Percentiles rank a stretch among this genome's conserved stretches.
phyloP scores from a whole-genome alignment of 2,329 filamentous ascomycete genomes.

The Dendrostoma leiphaemia region DNA sequence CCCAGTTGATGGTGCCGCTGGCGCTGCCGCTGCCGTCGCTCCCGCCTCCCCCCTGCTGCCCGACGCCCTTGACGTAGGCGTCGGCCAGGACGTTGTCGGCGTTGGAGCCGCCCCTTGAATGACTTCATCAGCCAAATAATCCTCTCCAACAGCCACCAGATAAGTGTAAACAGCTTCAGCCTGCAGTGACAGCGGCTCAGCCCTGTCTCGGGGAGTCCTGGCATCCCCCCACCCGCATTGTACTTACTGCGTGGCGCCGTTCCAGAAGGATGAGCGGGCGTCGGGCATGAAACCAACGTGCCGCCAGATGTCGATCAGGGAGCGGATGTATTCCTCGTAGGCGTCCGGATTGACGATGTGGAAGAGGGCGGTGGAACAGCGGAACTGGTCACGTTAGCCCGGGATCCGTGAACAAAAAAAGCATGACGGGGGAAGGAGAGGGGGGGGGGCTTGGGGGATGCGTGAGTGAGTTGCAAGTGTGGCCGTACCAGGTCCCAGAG shows the following conservation, averaged over 20 bases:
- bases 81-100: constrained; percentile 71
- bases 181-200: no score
- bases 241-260: constrained; percentile 68
- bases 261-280: constrained; percentile 65
- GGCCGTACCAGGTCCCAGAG: constrained; percentile 54
- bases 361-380: constrained; percentile 62
- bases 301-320: constrained; percentile 66
- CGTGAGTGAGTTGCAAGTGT: no score
- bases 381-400: constrained; percentile 42
- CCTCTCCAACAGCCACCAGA: no score
- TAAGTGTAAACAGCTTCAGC: no score
- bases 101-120: constrained; percentile 68
- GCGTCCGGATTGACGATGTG: constrained; percentile 62
- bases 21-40: no score
- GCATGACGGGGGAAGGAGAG: no score
- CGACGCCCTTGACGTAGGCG: constrained; percentile 67
- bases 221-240: no score
- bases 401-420: neutral
- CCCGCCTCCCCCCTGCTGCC: no score
- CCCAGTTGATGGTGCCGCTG: constrained; percentile 63
- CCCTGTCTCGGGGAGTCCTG: no score
- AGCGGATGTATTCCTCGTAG: constrained; percentile 65
- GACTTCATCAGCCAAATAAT: no score
- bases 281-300: constrained; percentile 65
- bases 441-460: no score